Evolutionary conservation across 2,329 filamentous ascomycete species (phyloP), one percentile per base, ranked within the genome.

Genomic region (Ophiosphaerella herpotricha): DNA sequence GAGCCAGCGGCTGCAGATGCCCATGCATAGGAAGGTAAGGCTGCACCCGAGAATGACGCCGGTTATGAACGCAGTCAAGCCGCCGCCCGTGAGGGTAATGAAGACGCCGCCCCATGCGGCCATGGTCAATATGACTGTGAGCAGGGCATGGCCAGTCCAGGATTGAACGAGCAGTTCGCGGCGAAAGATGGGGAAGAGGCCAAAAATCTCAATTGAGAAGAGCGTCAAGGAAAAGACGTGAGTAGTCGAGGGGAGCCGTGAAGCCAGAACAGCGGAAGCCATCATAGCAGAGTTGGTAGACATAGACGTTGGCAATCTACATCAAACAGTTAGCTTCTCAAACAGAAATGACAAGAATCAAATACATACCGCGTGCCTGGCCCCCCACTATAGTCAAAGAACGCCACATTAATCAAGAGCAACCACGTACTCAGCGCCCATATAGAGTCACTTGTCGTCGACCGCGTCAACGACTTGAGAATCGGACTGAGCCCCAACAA

Each of bases 401-500:
- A 97, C 75, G 96, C 95, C 54, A 97, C 91, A 73, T 99, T 99
- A 75, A 97, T 93, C 64, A 89, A 84, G 55, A 99, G 84, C 38
- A 99, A 82, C 86, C 91, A 94, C 67, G 90, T 92, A 43, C 90
- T 94, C 79, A 99, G 89, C 50, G 94, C 91, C 94, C 94, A 99
- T 70, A 99, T 99, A 37, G 89, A 94, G 79, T 99, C 94, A 48
- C 85, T 89, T 7, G 90, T 93, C 4, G 93, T 97, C 5, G 92
- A 97, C 43, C 84, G 84, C 0, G 94, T 99, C n/a, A 99, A 83
- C 1, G 92, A 97, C 73, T 97, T 97, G 54, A 99, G 85, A 57
- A 99, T 97, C 0, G 94, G 94, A 36, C 90, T 96, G 4, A 99
- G 82, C 9, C 93, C 94, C 3, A 97, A 84, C 12, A 99, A 81